A percentile compares a stretch with the other conserved stretches of the same genome.
Conservation (phyloP, 805 yeast species). For the Myxozyma kluyveri region DNA sequence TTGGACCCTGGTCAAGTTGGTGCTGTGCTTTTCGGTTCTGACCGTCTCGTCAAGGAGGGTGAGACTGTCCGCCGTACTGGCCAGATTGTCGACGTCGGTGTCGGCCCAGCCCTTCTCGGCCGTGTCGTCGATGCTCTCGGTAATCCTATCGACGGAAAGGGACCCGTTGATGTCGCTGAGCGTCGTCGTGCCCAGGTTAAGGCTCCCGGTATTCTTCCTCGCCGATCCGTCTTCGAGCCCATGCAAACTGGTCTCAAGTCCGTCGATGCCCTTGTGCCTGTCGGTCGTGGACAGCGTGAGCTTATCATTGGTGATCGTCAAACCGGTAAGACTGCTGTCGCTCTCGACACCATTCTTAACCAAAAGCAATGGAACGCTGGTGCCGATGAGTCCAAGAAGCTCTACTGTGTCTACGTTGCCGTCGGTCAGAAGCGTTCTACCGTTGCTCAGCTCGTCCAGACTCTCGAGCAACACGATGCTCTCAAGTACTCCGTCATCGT, state of each 20-base stretch:
- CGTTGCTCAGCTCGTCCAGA: constrained; percentile 98
- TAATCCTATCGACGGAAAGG: constrained; percentile 99
- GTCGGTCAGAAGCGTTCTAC: constrained; percentile 99
- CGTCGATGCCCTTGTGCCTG: constrained; percentile 97
- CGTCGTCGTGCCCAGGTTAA: constrained; percentile 95
- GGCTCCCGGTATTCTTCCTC: constrained; percentile 99
- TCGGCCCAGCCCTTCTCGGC: constrained; percentile 96
- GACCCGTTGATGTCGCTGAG: constrained; percentile 85
- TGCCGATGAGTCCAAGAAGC: constrained; percentile 91
- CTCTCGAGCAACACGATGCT: constrained; percentile 97
- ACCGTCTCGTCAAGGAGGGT: constrained; percentile 97
- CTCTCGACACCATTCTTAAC: constrained; percentile 95
- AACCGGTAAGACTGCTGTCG: constrained; percentile 99
- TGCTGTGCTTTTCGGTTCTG: constrained; percentile 99
- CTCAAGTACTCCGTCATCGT: constrained; percentile 95
- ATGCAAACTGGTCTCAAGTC: constrained; percentile 99
- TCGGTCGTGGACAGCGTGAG: constrained; percentile 99
- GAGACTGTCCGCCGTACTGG: constrained; percentile 99
- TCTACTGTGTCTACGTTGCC: constrained; percentile 99
- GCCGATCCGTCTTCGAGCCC: constrained; percentile 98
- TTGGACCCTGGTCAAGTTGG: constrained; percentile 99
- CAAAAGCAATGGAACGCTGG: constrained; percentile 99
- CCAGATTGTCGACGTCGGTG: constrained; percentile 98
- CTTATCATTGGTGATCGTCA: constrained; percentile 99
- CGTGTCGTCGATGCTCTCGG: constrained; percentile 99